A percentile compares a stretch with the other conserved stretches of the same genome.
Conservation (phyloP, 805 yeast genomes). For the Metschnikowia baotianmanensis region DNA sequence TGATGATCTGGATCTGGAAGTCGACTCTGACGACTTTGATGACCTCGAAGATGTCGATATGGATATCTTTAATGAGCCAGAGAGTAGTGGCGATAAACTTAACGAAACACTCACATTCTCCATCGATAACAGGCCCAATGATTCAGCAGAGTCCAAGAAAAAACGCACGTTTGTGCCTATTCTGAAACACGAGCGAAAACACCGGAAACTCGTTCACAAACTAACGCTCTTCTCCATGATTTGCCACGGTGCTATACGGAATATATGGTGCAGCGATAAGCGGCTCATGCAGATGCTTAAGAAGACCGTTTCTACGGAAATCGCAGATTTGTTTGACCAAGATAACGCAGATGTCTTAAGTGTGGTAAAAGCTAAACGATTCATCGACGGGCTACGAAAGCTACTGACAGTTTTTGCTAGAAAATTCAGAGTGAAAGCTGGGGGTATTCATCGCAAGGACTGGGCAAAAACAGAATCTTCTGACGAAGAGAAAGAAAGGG, state of each 20-base stretch:
- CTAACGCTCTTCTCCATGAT: conserved; percentile 56
- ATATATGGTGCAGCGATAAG: conserved; percentile 66
- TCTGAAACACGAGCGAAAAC: conserved; percentile 52
- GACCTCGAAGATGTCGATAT: conserved; percentile 33
- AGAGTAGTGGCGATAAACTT: neutral
- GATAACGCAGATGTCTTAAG: conserved; percentile 15
- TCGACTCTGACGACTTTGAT: conserved; percentile 36
- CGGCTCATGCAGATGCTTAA: conserved; percentile 40
- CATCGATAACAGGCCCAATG: conserved; percentile 5
- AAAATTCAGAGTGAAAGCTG: conserved; percentile 47
- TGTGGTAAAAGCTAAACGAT: conserved; percentile 55
- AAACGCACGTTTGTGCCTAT: conserved; percentile 37
- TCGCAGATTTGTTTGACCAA: conserved; percentile 44
- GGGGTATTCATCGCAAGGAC: conserved; percentile 35
- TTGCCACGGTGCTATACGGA: conserved; percentile 65
- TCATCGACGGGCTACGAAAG: conserved; percentile 74
- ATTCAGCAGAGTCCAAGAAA: conserved; percentile 15
- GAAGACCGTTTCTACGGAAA: conserved; percentile 45
- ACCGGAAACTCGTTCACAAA: conserved; percentile 57
- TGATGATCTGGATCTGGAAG: conserved; percentile 4
- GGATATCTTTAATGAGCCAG: conserved; percentile 11
- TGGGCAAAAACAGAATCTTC: conserved; percentile 29
- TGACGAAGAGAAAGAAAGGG: conserved; percentile 7
- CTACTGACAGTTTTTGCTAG: conserved; percentile 61
- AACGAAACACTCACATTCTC: conserved; percentile 19